Conservation (phyloP, 106 monocot genomes). For the Agapanthus africanus region DNA sequence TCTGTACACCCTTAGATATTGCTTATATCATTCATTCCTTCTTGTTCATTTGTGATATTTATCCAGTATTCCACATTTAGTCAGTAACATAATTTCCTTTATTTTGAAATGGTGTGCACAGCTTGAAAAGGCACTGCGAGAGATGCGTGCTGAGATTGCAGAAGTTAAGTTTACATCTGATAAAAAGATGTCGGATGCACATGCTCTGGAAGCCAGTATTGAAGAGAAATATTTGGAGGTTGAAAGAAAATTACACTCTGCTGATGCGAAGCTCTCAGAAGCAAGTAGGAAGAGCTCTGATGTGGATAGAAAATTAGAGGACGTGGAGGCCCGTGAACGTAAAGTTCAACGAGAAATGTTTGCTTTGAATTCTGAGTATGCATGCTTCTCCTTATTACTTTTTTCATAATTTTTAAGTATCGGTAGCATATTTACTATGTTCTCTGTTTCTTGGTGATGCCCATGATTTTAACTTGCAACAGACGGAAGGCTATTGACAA, state of each 20-base stretch:
- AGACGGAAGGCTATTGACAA: conserved; percentile 60
- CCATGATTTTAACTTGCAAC: neutral
- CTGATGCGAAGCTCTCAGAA: conserved; percentile 82
- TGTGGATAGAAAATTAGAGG: conserved; percentile 62
- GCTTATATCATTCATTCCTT: neutral
- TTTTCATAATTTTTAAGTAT: neutral
- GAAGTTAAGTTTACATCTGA: conserved; percentile 69
- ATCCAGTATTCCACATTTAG: neutral
- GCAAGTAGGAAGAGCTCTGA: conserved; percentile 69
- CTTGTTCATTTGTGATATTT: neutral
- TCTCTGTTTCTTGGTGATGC: neutral
- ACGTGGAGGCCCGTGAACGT: conserved; percentile 49
- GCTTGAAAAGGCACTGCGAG: conserved; percentile 78
- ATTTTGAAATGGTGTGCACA: conserved; percentile 19
- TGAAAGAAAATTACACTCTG: conserved; percentile 51
- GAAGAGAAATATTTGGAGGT: conserved; percentile 71
- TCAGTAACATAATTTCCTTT: neutral
- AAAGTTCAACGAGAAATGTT: conserved; percentile 52
- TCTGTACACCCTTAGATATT: too few relatives aligned
- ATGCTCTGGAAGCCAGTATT: conserved; percentile 48
- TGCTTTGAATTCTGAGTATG: conserved; percentile 64
- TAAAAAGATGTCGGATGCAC: conserved; percentile 62
- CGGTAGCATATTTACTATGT: neutral
- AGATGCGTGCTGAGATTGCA: conserved; percentile 55
- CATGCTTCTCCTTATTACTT: neutral